Evolutionary conservation across 345 rosid genomes (phyloP).

Genomic region (Bretschneidera sinensis): DNA sequence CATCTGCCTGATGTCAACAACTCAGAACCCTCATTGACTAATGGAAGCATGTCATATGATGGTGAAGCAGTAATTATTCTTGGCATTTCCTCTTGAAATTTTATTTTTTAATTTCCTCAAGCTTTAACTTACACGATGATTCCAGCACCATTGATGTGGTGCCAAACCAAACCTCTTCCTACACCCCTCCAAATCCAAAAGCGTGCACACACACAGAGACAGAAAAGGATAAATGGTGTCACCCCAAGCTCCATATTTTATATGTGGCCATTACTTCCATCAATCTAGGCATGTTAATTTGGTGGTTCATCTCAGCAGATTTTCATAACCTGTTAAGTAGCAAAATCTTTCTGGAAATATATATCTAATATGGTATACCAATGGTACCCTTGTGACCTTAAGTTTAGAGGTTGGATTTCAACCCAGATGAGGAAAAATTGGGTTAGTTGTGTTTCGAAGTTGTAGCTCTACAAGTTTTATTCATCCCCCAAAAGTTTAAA

Average conservation of each 20-base stretch:
- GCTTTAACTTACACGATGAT: not conserved
- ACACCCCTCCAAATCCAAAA: too few relatives aligned
- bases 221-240: too few relatives aligned
- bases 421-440: not conserved
- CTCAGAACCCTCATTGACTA: slow-evolving; percentile 13
- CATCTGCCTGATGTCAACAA: slow-evolving; percentile 44
- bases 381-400: not conserved
- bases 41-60: slow-evolving; percentile 15
- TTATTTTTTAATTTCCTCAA: slow-evolving; percentile 6
- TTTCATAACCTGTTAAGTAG: not conserved
- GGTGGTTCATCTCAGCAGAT: not conserved
- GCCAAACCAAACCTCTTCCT: too few relatives aligned
- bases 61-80: slow-evolving; percentile 35
- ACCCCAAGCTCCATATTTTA: not conserved
- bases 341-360: not conserved
- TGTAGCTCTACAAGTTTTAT: not conserved
- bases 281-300: too few relatives aligned
- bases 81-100: not conserved
- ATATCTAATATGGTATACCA: not conserved
- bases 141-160: not conserved
- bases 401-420: not conserved
- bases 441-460: not conserved
- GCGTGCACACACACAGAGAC: too few relatives aligned
- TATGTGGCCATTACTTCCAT: not conserved
- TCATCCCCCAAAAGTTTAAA: too few relatives aligned